phyloP scores from a whole-genome alignment of 164 flowering plant species.

The Aristolochia fimbriata region DNA sequence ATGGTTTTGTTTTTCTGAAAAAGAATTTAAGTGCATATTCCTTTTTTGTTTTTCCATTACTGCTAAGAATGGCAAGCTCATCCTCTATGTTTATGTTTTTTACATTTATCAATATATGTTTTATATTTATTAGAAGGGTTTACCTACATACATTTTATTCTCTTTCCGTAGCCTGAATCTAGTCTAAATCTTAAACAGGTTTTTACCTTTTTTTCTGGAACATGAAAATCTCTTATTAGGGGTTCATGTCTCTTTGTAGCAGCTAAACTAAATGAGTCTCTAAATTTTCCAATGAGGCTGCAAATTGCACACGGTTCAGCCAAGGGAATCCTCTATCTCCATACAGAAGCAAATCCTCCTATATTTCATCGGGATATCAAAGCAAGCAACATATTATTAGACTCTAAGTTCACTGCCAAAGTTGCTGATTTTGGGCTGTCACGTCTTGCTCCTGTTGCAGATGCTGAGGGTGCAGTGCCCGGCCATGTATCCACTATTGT shows the following conservation, averaged over 20 bases:
- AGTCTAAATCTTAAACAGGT: too few species aligned
- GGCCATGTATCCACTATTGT: slow-evolving; percentile 80
- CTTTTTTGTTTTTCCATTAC: too few species aligned
- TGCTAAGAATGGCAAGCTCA: too few species aligned
- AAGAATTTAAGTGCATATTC: too few species aligned
- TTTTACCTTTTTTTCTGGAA: too few species aligned
- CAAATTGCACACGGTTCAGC: slow-evolving; percentile 67
- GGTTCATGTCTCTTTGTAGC: slow-evolving; percentile 6
- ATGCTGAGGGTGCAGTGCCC: slow-evolving; percentile 55
- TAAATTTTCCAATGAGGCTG: slow-evolving; percentile 49
- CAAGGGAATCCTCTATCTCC: slow-evolving; percentile 82
- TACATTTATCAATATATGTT: too few species aligned
- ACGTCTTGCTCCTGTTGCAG: slow-evolving; percentile 76
- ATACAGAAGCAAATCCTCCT: slow-evolving; percentile 88
- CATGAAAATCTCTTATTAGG: too few species aligned
- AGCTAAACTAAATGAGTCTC: slow-evolving; percentile 36
- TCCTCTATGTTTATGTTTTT: too few species aligned
- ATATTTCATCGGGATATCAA: slow-evolving; percentile 91
- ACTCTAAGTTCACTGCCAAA: slow-evolving; percentile 55
- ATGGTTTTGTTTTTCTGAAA: too few species aligned
- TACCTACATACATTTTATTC: too few species aligned
- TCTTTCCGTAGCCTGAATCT: too few species aligned
- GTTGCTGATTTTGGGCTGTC: slow-evolving; percentile 97
- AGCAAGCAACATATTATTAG: slow-evolving; percentile 78
- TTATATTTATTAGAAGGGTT: too few species aligned